Evolutionary conservation across 2,329 filamentous ascomycete genomes (phyloP).

Genomic region (Fusarium sp.): DNA sequence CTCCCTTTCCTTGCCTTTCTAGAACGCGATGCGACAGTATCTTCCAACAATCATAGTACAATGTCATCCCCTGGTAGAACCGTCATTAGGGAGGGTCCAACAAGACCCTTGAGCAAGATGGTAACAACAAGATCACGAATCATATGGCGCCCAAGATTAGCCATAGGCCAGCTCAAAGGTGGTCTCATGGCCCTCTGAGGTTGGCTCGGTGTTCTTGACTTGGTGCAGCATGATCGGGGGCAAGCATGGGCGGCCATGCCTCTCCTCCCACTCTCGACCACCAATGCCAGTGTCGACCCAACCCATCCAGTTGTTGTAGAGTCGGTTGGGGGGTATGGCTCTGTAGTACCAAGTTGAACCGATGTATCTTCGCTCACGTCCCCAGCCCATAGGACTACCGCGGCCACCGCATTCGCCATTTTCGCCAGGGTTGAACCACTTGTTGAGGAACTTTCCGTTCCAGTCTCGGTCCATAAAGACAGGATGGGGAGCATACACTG

Average conservation of each 20-base stretch:
- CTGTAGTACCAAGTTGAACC: conserved; percentile 73
- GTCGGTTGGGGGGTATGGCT: conserved; percentile 65
- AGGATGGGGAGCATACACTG: conserved; percentile 82
- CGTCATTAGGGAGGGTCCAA: conserved; percentile 10
- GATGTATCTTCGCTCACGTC: conserved; percentile 66
- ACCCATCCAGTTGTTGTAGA: conserved; percentile 74
- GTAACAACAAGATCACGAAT: conserved; percentile 8
- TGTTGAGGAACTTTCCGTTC: conserved; percentile 64
- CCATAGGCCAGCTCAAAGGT: conserved; percentile 54
- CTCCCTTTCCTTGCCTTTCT: neutral
- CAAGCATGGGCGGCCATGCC: conserved; percentile 67
- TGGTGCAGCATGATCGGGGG: conserved; percentile 71
- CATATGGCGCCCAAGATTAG: conserved; percentile 37
- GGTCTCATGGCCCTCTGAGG: conserved; percentile 56
- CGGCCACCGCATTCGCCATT: conserved; percentile 66
- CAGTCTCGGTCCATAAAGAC: conserved; percentile 84
- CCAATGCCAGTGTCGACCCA: conserved; percentile 67
- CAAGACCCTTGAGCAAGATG: conserved; percentile 13
- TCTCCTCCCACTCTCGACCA: conserved; percentile 66
- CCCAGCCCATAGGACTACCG: conserved; percentile 70
- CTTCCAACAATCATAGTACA: conserved; percentile 36
- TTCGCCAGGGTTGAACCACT: conserved; percentile 71
- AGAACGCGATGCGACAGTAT: conserved; percentile 33
- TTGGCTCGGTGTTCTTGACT: conserved; percentile 68
- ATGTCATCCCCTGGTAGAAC: conserved; percentile 3